These are phyloP conservation scores for Penicillium sp. DNA, from an alignment of 2,329 filamentous ascomycete genomes.

Conservation along the genomic window DNA sequence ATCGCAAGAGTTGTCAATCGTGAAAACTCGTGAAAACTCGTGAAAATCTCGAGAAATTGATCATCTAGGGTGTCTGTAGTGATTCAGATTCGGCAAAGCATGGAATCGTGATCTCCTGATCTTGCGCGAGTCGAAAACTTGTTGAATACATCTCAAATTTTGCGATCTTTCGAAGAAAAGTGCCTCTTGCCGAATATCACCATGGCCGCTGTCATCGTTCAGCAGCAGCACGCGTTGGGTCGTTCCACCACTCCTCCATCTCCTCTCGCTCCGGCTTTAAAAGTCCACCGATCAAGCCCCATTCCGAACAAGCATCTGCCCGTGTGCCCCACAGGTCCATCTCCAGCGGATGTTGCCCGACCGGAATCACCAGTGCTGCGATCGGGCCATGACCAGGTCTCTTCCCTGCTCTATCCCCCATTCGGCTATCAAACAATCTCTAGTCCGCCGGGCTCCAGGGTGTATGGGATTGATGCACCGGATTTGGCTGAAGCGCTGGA, in stretches of 20 bases:
- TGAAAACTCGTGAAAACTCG: too few species aligned
- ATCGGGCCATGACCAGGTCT: conserved; percentile 55
- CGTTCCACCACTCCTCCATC: conserved; percentile 52
- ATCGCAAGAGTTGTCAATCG: not conserved
- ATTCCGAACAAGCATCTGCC: conserved; percentile 89
- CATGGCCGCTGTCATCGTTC: conserved; percentile 51
- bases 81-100: conserved; percentile 11
- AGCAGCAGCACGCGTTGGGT: conserved; percentile 46
- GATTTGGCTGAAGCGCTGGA: conserved; percentile 72
- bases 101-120: conserved; percentile 6
- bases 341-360: conserved; percentile 56
- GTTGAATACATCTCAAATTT: not conserved
- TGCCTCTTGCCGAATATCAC: not conserved
- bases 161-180: not conserved
- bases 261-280: conserved; percentile 50
- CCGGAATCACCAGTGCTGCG: conserved; percentile 62
- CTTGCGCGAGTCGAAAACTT: conserved; percentile 8
- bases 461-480: conserved; percentile 72
- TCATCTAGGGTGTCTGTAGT: not conserved
- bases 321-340: conserved; percentile 79
- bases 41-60: not conserved
- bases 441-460: conserved; percentile 49
- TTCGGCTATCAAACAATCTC: conserved; percentile 55
- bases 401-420: conserved; percentile 75
- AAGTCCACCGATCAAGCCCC: conserved; percentile 60